A percentile compares a stretch with the other conserved stretches of the same genome.
Evolutionary conservation across 2,329 filamentous ascomycete genomes (phyloP).

Genomic region (Leptographium procerum): DNA sequence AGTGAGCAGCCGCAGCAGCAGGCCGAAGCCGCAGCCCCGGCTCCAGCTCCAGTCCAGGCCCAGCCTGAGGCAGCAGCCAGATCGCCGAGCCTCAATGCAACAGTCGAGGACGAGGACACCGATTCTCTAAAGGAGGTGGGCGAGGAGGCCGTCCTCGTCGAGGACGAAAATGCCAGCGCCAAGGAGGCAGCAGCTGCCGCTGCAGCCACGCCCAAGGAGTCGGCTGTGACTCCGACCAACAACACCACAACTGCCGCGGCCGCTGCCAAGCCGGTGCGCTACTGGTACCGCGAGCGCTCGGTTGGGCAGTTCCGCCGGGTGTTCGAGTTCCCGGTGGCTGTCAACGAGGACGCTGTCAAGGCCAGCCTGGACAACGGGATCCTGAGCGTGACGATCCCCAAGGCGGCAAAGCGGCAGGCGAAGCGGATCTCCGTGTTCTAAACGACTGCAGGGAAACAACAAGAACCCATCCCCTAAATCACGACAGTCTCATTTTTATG

Average conservation of each 20-base stretch:
- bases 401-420: constrained; percentile 47
- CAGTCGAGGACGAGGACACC: constrained; percentile 51
- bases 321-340: constrained; percentile 54
- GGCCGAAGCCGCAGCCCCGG: no score
- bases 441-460: constrained; percentile 7
- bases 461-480: not conserved
- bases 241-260: constrained; percentile 6
- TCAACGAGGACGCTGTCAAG: constrained; percentile 50
- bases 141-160: constrained; percentile 15
- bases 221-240: not conserved
- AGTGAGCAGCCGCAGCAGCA: not conserved
- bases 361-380: constrained; percentile 56
- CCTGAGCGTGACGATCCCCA: constrained; percentile 52
- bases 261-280: constrained; percentile 24
- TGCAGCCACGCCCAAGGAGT: not conserved
- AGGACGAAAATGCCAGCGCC: constrained; percentile 16
- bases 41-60: constrained; percentile 9
- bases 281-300: constrained; percentile 59
- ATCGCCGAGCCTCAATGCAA: constrained; percentile 40
- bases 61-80: constrained; percentile 13
- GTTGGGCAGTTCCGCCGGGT: constrained; percentile 56
- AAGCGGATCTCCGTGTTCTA: constrained; percentile 45
- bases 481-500: not conserved
- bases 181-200: constrained; percentile 6
- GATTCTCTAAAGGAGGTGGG: constrained; percentile 12